Percentiles rank a stretch among this genome's conserved stretches.
Conservation (phyloP, 148 eudicot genomes). For the Agrostemma githago region DNA sequence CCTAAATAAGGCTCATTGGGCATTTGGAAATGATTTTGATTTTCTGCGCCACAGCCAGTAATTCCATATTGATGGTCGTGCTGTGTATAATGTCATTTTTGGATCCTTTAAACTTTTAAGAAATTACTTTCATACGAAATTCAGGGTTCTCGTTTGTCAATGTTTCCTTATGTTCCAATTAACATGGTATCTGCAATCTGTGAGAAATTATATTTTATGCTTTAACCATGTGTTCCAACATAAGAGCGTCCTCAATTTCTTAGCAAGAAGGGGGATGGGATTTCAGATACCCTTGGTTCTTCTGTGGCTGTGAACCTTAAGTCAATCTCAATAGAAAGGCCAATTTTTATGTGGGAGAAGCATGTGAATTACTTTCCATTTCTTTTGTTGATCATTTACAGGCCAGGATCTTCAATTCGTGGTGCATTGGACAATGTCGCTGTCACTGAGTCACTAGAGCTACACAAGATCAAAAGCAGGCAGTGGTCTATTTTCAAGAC, state of each 20-base stretch:
- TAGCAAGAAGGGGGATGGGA: background rate
- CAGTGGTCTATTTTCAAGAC: constrained; percentile 98
- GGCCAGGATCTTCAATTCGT: constrained; percentile 99
- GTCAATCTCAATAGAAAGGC: background rate
- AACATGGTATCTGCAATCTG: background rate
- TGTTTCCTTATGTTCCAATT: background rate
- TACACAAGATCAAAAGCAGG: constrained; percentile 92
- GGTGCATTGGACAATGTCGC: constrained; percentile 98
- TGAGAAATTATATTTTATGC: background rate
- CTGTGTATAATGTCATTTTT: background rate
- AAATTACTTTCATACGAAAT: background rate
- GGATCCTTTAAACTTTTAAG: background rate
- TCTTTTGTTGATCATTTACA: constrained; percentile 15
- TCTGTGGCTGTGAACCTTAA: background rate
- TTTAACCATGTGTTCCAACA: background rate
- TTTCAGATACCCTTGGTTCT: background rate
- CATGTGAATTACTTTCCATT: background rate
- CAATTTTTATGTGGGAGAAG: background rate
- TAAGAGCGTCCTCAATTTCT: background rate
- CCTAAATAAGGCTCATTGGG: background rate
- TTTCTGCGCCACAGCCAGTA: background rate
- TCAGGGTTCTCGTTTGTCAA: background rate
- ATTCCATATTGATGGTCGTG: background rate
- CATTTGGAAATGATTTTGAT: background rate
- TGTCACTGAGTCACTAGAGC: constrained; percentile 83